Evolutionary conservation across 352 stramenopile genomes (phyloP), one percentile per base, ranked within the genome.

Genomic region (Phytophthora aleatoria): DNA sequence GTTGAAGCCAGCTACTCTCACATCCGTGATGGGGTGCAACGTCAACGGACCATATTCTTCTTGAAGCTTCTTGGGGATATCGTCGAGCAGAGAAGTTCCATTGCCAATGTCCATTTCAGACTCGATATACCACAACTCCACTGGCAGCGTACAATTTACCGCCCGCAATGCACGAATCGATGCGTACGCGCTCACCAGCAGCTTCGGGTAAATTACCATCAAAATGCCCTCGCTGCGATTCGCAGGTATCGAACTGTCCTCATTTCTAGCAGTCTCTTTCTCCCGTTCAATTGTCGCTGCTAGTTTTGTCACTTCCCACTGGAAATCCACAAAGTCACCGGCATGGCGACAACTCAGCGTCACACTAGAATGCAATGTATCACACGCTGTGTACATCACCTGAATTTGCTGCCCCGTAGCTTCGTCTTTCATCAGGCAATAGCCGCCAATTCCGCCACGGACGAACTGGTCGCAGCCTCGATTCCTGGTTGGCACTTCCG

Each of bases 111-210:
- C 48, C 70, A 83, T 73, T 63, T 89, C 79, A 16, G 64, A 60
- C 48, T 70, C 52, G 15, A 73, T 45, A 39, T 81, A 88, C 81
- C 81, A 90, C 24, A 90, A 61, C 47, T 90, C 81, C 26, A 90
- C 64, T n/a, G 77, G 77, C 26, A 90, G 57, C 28, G 57, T 64
- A 54, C 76, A 90, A 39, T 77, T 76, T 20, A 74, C 42, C 13
- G 51, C 49, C n/a, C 81, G 74, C 43, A 90, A 65, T 4, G 64
- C 61, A 16, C 71, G 73, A 27, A 87, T 59, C 9, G 61, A 72
- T 6, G 73, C 76, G 31, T 85, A 86, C 7, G 58, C 67, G 35
- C 75, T 77, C 12, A 77, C 59, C 33, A 87, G 62, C 42, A 82
- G 52, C 45, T 83, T 85, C 0, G 74, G 75, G 61, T 90, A 86